These are phyloP conservation scores for Kwoniella shandongensis DNA, from an alignment of 768 basidiomycete species.

Conservation along the genomic window DNA sequence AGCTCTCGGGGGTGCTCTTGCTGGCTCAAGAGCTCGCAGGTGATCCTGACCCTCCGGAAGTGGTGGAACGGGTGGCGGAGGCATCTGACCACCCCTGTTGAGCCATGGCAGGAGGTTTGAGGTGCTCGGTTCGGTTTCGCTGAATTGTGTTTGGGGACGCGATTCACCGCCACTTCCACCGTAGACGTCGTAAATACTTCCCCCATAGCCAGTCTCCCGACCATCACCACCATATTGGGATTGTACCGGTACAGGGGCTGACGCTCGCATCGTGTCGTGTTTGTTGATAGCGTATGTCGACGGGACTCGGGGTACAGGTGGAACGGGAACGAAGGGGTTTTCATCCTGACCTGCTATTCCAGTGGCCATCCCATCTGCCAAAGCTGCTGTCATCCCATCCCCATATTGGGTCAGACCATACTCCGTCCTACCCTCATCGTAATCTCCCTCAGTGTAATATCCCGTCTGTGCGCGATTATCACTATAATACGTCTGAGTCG, in stretches of 20 bases:
- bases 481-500: neutral
- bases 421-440: neutral
- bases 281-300: neutral
- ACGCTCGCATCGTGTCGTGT: constrained; percentile 10
- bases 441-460: too few species aligned
- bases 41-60: neutral
- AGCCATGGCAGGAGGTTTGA: constrained; percentile 22
- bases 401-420: neutral
- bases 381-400: constrained; percentile 9
- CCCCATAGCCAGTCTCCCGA: neutral
- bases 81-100: constrained; percentile 6
- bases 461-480: neutral
- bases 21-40: neutral
- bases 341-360: neutral
- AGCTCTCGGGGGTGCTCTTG: constrained; percentile 9
- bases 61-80: neutral
- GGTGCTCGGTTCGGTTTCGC: constrained; percentile 18
- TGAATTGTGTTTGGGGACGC: constrained; percentile 7
- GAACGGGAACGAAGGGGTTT: constrained; percentile 19
- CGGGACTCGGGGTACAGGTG: constrained; percentile 6
- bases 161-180: neutral
- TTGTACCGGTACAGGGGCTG: constrained; percentile 2
- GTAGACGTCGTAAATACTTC: constrained; percentile 3
- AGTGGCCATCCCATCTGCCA: constrained; percentile 13
- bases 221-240: neutral